Conservation (phyloP, 495 filamentous ascomycete genomes). For the Aspergillus taichungensis region DNA sequence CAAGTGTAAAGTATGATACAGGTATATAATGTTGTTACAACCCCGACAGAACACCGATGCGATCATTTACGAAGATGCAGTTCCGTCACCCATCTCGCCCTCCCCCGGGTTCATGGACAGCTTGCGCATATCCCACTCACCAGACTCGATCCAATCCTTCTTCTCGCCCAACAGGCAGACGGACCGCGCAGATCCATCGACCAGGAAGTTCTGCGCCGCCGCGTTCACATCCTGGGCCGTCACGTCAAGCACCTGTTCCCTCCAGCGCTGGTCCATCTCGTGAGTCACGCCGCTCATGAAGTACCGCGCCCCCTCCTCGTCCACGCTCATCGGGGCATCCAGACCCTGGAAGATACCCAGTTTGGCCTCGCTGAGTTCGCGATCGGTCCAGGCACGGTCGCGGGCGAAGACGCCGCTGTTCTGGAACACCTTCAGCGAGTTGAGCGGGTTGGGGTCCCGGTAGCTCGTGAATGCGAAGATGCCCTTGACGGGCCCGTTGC, state of each 20-base stretch:
- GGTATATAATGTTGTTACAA: background rate
- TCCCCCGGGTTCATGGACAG: slow-evolving; percentile 26
- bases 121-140: slow-evolving; percentile 36
- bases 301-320: slow-evolving; percentile 72
- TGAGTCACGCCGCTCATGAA: slow-evolving; percentile 81
- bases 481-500: slow-evolving; percentile 67
- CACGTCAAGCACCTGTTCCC: slow-evolving; percentile 84
- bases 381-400: slow-evolving; percentile 74
- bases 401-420: slow-evolving; percentile 77
- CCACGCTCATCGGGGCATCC: slow-evolving; percentile 87
- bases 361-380: slow-evolving; percentile 92
- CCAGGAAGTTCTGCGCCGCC: slow-evolving; percentile 73
- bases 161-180: slow-evolving; percentile 73
- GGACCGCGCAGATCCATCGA: slow-evolving; percentile 50
- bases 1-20: no score
- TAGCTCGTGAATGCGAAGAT: slow-evolving; percentile 93
- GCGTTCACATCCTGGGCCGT: slow-evolving; percentile 69
- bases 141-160: slow-evolving; percentile 58
- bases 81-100: no score
- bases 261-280: slow-evolving; percentile 79
- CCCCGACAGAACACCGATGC: background rate
- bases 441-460: slow-evolving; percentile 90
- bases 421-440: slow-evolving; percentile 76
- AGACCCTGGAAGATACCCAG: slow-evolving; percentile 89
- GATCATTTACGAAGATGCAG: background rate